phyloP scores from a whole-genome alignment of 192 early-diverging fungal genomes.

The Oehlia diaphana region DNA sequence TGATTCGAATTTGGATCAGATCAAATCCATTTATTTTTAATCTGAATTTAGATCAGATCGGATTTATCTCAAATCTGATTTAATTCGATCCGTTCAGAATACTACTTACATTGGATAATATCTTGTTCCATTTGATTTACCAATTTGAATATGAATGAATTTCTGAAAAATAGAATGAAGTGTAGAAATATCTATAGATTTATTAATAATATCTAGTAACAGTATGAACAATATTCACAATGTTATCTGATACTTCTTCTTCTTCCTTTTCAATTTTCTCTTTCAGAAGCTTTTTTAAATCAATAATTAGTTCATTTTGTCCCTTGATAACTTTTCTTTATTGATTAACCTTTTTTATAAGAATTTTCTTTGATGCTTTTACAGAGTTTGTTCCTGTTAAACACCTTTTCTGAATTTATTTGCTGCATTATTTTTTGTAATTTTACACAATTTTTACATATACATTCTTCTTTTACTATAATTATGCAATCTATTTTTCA shows the following conservation, averaged over 20 bases:
- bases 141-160: background rate
- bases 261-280: conserved; percentile 6
- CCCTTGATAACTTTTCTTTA: background rate
- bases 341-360: too few species aligned
- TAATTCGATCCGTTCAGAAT: too few species aligned
- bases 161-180: conserved; percentile 7
- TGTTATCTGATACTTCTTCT: background rate
- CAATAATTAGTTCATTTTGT: background rate
- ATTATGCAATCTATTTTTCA: background rate
- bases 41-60: too few species aligned
- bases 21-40: too few species aligned
- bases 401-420: too few species aligned
- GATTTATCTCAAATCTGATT: too few species aligned
- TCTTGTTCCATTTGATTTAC: background rate
- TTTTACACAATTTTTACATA: background rate
- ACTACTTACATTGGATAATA: conserved; percentile 14
- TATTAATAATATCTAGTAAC: background rate
- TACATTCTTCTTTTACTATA: background rate
- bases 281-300: background rate
- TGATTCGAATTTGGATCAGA: too few species aligned
- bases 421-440: background rate
- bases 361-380: background rate
- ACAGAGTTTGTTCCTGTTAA: background rate
- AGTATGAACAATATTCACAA: background rate
- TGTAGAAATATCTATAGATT: background rate